Evolutionary conservation across 1,284 basidiomycete species (phyloP).

Genomic region (Cryptococcus deneoformans): DNA sequence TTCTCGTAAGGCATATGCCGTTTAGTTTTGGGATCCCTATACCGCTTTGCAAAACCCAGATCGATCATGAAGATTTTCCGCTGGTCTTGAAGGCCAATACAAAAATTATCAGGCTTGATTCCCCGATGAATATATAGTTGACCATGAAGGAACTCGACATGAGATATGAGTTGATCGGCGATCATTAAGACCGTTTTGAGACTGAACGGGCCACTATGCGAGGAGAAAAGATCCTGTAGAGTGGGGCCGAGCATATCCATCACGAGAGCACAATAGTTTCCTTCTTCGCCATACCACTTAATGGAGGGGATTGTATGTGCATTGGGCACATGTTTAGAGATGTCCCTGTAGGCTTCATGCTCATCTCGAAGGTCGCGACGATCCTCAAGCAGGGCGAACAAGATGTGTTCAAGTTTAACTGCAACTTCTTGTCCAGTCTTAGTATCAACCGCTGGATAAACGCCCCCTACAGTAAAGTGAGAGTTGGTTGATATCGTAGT

Average conservation of each 20-base stretch:
- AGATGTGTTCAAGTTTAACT: constrained; percentile 99
- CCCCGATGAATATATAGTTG: constrained; percentile 99
- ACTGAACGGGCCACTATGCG: constrained; percentile 97
- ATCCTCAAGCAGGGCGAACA: constrained; percentile 93
- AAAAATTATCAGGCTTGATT: constrained; percentile 99
- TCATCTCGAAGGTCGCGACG: constrained; percentile 77
- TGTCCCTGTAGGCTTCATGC: constrained; percentile 93
- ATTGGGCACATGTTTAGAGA: constrained; percentile 89
- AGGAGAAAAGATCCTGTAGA: constrained; percentile 99
- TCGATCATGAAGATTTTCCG: constrained; percentile 99
- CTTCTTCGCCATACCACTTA: constrained; percentile 98
- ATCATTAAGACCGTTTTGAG: constrained; percentile 96
- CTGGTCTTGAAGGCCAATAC: constrained; percentile 99
- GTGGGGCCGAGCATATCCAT: constrained; percentile 96
- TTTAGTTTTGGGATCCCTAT: constrained; percentile 98
- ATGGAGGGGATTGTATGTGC: constrained; percentile 75
- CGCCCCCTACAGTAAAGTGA: constrained; percentile 66
- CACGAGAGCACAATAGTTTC: constrained; percentile 99
- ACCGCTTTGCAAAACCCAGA: constrained; percentile 99
- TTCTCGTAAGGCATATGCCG: constrained; percentile 99
- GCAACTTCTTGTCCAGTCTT: constrained; percentile 99
- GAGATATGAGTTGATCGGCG: constrained; percentile 97
- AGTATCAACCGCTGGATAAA: constrained; percentile 99
- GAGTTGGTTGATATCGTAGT: too few relatives aligned
- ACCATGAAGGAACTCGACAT: constrained; percentile 98